Evolutionary conservation across 73 alveolate genomes (phyloP).

Genomic region (Paramecium sexaurelia): DNA sequence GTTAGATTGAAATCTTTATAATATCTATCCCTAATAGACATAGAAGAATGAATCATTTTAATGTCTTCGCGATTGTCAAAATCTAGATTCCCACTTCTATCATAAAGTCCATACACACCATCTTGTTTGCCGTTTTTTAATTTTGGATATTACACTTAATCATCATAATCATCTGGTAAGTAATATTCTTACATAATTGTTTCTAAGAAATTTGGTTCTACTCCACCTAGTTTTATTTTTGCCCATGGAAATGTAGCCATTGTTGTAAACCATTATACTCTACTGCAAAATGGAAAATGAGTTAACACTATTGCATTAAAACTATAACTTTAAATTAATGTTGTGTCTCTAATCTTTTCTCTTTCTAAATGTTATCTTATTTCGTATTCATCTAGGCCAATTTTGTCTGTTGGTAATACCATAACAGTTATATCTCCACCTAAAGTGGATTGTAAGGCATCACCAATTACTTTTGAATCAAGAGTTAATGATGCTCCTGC

Average conservation of each 20-base stretch:
- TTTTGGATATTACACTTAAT: constrained; percentile 63
- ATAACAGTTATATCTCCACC: constrained; percentile 81
- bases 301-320: constrained; percentile 45
- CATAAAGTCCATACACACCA: constrained; percentile 52
- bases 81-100: constrained; percentile 36
- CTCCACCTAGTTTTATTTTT: constrained; percentile 29
- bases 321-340: constrained; percentile 45
- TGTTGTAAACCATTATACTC: constrained; percentile 12
- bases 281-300: neutral
- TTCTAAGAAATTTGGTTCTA: constrained; percentile 66
- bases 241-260: constrained; percentile 52
- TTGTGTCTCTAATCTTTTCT: constrained; percentile 5
- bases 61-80: neutral
- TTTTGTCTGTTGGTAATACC: constrained; percentile 48
- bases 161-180: constrained; percentile 71
- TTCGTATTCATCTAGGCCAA: constrained; percentile 79
- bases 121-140: constrained; percentile 17
- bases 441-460: constrained; percentile 66
- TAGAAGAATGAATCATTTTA: neutral
- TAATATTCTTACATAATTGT: constrained; percentile 68
- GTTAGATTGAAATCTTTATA: neutral
- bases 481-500: constrained; percentile 90
- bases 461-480: constrained; percentile 73
- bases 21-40: neutral
- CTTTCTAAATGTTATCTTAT: constrained; percentile 61